Evolutionary conservation across 352 stramenopile species (phyloP).

Genomic region (Aphanomyces cochlioides): DNA sequence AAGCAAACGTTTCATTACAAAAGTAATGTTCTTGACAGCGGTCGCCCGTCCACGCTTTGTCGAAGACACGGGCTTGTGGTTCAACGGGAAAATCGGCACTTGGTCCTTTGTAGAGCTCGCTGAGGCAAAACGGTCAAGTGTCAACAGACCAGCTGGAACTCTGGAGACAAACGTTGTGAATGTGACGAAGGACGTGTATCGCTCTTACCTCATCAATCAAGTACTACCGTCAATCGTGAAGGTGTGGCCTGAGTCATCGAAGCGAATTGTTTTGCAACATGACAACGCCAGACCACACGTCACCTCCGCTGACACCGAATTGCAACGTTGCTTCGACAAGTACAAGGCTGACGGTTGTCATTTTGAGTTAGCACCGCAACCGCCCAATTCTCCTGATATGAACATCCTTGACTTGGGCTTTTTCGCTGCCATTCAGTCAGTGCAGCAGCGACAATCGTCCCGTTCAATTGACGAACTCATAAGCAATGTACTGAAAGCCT

Average conservation of each 20-base stretch:
- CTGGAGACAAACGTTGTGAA: background rate
- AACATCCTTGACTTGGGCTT: constrained; percentile 3
- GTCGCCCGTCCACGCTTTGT: background rate
- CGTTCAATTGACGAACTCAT: background rate
- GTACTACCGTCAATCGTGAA: background rate
- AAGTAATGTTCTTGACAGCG: background rate
- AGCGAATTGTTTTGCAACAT: background rate
- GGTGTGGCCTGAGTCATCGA: background rate
- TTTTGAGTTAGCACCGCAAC: background rate
- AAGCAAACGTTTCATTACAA: background rate
- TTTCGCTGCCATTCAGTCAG: background rate
- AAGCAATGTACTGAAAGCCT: background rate
- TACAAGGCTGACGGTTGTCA: background rate
- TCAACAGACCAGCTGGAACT: background rate
- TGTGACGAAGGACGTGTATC: constrained; percentile 5
- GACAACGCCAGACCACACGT: background rate
- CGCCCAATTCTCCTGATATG: background rate
- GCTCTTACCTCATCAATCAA: background rate
- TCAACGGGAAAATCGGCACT: background rate
- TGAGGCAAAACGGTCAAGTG: background rate
- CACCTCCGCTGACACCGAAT: background rate
- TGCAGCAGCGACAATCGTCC: background rate
- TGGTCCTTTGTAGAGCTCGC: background rate
- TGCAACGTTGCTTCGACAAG: background rate
- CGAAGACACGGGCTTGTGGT: background rate